Base-by-base conservation (phyloP, 2,329 filamentous ascomycete genomes). In the Sarocladium brachiariae region DNA sequence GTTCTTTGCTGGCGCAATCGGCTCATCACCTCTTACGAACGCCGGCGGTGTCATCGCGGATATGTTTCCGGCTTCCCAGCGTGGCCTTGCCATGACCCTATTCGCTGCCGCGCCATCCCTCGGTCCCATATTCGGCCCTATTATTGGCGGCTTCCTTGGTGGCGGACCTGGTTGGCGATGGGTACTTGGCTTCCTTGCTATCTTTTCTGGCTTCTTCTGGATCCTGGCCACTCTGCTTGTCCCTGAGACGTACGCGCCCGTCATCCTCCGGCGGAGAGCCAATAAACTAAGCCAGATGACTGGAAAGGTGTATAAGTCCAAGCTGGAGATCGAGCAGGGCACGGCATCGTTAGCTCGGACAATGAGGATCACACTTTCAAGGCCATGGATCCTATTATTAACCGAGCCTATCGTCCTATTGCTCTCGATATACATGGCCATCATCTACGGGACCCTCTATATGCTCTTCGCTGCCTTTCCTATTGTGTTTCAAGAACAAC, bases 1-100 rank as follows among this genome's bases (percentile, higher is more conserved):
- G 27, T 86, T 86, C 66, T 77, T 86, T 49, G 77, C 76, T n/a
- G 80, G 80, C 24, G 63, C 75, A 3, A 82, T 82, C 57, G 80
- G 80, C 10, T 76, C 77, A 1, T 79, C 77, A 2, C 77, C 79
- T 2, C 63, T 83, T 53, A 83, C 79, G 9, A 83, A 83, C 58
- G 74, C 76, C 2, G 78, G 78, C 3, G 80, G 78, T 52, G 76
- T 81, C 13, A 77, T 83, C 52, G 78, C 78, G 11, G 80, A 83
- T 59, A 77, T 82, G 66, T 83, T 82, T 57, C 59, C 64, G 5
- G 71, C 72, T 5, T 59, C 64, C 4, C 65, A 81, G 51, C 67
- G 79, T 54, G 78, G 79, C 13, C 62, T 74, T 31, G 84, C 84
- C 1, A 76, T 80, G 56, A 75, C 77, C n/a, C 58, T 84, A 27